A percentile compares a stretch with the other conserved stretches of the same genome.
Evolutionary conservation across 75 land plant genomes (phyloP).

Genomic region (Azolla pinnata): DNA sequence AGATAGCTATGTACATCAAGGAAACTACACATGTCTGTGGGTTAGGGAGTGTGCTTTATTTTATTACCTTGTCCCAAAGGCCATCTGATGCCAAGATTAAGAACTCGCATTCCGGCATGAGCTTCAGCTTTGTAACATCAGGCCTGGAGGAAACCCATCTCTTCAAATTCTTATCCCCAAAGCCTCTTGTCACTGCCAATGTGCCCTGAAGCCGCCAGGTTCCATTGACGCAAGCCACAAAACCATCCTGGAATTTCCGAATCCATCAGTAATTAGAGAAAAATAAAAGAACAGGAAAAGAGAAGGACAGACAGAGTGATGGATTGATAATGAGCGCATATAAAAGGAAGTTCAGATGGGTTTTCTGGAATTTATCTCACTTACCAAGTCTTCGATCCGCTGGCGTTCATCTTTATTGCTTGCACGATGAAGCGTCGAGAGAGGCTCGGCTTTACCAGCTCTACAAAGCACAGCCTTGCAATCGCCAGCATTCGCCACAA

Average conservation of each 20-base stretch:
- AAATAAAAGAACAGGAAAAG: background rate
- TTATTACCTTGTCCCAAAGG: conserved; percentile 58
- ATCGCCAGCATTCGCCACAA: conserved; percentile 63
- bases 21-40: too few relatives aligned
- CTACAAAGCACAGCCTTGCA: conserved; percentile 59
- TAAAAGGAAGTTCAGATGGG: background rate
- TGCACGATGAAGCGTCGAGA: conserved; percentile 47
- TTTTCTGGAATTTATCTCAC: background rate
- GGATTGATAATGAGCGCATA: background rate
- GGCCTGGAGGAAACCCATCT: conserved; percentile 58
- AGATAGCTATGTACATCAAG: too few relatives aligned
- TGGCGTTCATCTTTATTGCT: conserved; percentile 41
- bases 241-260: conserved; percentile 44
- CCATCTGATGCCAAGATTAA: conserved; percentile 72
- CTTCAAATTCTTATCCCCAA: conserved; percentile 56
- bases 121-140: conserved; percentile 20
- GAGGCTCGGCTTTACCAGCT: conserved; percentile 38
- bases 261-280: background rate
- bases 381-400: conserved; percentile 48
- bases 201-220: conserved; percentile 67
- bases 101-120: conserved; percentile 50
- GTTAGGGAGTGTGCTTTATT: too few relatives aligned
- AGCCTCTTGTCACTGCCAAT: conserved; percentile 54
- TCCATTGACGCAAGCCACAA: conserved; percentile 40
- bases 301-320: background rate